Conservation (phyloP, 345 rosid genomes). For the Iberis pinnata region DNA sequence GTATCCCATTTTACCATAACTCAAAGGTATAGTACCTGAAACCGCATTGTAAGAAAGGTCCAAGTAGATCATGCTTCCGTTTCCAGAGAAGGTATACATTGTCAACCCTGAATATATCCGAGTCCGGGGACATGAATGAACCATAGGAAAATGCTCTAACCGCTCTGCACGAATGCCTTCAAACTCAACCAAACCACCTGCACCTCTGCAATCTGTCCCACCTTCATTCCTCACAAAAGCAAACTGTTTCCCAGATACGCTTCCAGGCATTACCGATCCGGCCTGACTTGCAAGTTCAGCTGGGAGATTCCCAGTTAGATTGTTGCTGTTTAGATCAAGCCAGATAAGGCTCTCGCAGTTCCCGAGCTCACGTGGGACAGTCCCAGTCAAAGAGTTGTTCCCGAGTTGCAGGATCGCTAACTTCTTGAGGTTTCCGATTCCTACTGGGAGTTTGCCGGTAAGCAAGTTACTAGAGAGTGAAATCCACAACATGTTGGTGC, state of each 20-base stretch:
- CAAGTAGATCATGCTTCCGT: conserved; percentile 89
- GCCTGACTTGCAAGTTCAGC: conserved; percentile 58
- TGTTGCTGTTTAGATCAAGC: conserved; percentile 92
- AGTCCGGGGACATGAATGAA: conserved; percentile 82
- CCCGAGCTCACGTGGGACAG: conserved; percentile 66
- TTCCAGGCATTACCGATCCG: conserved; percentile 67
- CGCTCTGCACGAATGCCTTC: conserved; percentile 69
- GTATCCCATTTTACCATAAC: conserved; percentile 58
- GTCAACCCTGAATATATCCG: conserved; percentile 77
- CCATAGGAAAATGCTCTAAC: conserved; percentile 65
- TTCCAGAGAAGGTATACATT: conserved; percentile 60
- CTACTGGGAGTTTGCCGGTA: conserved; percentile 61
- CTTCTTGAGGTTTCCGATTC: conserved; percentile 52
- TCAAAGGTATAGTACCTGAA: conserved; percentile 61
- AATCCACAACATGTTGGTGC: conserved; percentile 85
- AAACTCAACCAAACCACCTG: conserved; percentile 91
- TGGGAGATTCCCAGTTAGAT: conserved; percentile 55
- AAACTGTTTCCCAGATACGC: conserved; percentile 86
- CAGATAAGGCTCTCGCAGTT: conserved; percentile 76
- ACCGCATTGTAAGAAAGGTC: conserved; percentile 74
- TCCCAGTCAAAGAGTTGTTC: conserved; percentile 73
- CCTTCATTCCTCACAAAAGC: conserved; percentile 95
- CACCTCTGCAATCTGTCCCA: conserved; percentile 91
- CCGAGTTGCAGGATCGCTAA: conserved; percentile 84
- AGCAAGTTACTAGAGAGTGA: conserved; percentile 77